Base-by-base conservation (phyloP, 805 yeast species). In the Kodamaea hsintzibuensis region DNA sequence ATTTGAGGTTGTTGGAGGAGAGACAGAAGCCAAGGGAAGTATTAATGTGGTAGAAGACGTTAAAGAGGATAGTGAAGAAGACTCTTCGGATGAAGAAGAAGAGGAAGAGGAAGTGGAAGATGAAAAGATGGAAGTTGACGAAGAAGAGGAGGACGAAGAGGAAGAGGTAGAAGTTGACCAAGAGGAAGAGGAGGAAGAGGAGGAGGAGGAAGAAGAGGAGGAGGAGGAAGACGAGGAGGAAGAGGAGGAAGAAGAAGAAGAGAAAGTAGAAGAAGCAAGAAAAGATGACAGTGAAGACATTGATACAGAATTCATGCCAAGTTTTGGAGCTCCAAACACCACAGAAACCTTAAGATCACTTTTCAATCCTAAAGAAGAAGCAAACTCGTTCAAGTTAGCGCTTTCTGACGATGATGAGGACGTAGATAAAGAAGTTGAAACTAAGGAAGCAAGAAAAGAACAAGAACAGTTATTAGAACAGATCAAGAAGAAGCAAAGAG, bases 321-420 rank as follows among this genome's bases (percentile, higher is more conserved):
- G 77, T 0, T 84, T 84, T 62, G 83, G 82, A 1, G 64, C 65
- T 2, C 73, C 78, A 51, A 78, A 77, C 52, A 62, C 61, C 35
- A 85, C 91, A 0, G 92, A 87, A 58, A 77, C 80, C 0, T 76
- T 88, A 49, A 81, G 93, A 65, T 70, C 81, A 0, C 71, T 88
- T 42, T 81, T 88, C 67, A 81, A 81, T 53, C 79, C 47, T 25
- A 50, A 46, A n/a, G 54, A 49, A 14, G 35, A 42, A 22, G 53
- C 62, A 54, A 0, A 62, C 55, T 49, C 69, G 62, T 59, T 71
- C 70, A 47, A 80, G 77, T 69, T 83, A 71, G 65, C 71, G 70
- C 63, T 70, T 19, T 60, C 62, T 5, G 70, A 68, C 7, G 79
- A 75, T 12, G 81, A 82, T 57, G 82, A 75, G 7, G 86, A 81